Evolutionary conservation across 176 grass and related monocot species (phyloP).

Genomic region (Neostapfia colusana): DNA sequence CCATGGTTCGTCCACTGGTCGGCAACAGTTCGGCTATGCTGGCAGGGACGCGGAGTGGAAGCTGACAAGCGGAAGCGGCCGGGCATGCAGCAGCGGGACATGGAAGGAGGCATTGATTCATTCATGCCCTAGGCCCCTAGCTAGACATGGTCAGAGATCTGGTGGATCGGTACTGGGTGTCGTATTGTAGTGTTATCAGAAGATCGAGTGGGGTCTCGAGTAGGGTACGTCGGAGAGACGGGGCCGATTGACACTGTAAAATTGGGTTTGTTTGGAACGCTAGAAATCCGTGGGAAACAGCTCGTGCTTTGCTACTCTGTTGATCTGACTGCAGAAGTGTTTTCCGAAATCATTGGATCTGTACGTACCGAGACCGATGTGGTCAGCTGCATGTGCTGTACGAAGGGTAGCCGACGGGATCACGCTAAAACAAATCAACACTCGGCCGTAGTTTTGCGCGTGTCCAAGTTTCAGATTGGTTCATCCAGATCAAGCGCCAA

Average conservation of each 20-base stretch:
- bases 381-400: not conserved
- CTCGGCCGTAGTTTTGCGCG: not conserved
- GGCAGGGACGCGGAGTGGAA: slow-evolving; percentile 5
- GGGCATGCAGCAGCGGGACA: not conserved
- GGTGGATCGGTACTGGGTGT: not conserved
- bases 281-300: too few relatives aligned
- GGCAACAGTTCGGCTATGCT: slow-evolving; percentile 21
- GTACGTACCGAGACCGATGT: not conserved
- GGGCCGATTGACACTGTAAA: too few relatives aligned
- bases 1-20: slow-evolving; percentile 13
- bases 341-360: not conserved
- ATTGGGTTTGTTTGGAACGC: too few relatives aligned
- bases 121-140: not conserved
- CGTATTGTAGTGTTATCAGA: not conserved
- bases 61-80: slow-evolving; percentile 23
- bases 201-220: not conserved
- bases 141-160: slow-evolving; percentile 9
- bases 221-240: not conserved
- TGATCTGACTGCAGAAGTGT: too few relatives aligned
- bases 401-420: not conserved
- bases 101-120: slow-evolving; percentile 1
- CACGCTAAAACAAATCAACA: not conserved
- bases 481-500: not conserved
- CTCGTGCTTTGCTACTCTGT: too few relatives aligned
- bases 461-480: not conserved